phyloP scores from a whole-genome alignment of 1,284 basidiomycete species.

The Ganoderma sp. region DNA sequence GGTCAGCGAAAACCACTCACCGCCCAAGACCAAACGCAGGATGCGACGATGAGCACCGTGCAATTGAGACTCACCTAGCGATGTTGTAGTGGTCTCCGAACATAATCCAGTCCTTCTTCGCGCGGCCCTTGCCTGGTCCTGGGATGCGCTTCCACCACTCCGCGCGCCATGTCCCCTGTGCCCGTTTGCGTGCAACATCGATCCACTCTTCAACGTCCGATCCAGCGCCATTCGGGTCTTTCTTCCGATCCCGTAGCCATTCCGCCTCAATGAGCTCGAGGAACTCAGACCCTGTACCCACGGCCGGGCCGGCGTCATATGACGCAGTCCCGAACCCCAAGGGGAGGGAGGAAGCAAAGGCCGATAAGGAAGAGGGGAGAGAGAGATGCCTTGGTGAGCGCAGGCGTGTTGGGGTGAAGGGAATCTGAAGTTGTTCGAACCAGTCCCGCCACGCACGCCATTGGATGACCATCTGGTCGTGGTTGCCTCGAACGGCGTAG shows the following conservation, averaged over 20 bases:
- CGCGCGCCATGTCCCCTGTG: slow-evolving; percentile 43
- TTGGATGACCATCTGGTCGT: slow-evolving; percentile 87
- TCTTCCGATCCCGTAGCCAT: slow-evolving; percentile 45
- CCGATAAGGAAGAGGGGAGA: slow-evolving; percentile 17
- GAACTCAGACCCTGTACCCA: slow-evolving; percentile 57
- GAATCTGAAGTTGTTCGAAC: slow-evolving; percentile 46
- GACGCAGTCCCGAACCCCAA: slow-evolving; percentile 14
- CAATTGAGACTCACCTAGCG: slow-evolving; percentile 53
- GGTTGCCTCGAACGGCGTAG: slow-evolving; percentile 85
- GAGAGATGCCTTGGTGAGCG: slow-evolving; percentile 17
- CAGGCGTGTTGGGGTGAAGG: slow-evolving; percentile 26
- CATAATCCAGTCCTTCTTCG: slow-evolving; percentile 72
- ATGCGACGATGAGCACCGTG: not conserved
- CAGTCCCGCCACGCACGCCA: slow-evolving; percentile 86
- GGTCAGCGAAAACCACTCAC: slow-evolving; percentile 6
- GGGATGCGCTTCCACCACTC: slow-evolving; percentile 55
- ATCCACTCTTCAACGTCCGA: slow-evolving; percentile 52
- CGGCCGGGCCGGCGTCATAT: slow-evolving; percentile 38
- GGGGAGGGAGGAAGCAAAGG: slow-evolving; percentile 15
- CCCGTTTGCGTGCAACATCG: slow-evolving; percentile 44
- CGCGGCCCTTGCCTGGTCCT: slow-evolving; percentile 42
- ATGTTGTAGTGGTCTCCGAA: slow-evolving; percentile 78
- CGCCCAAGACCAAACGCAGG: not conserved
- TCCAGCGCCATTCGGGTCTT: slow-evolving; percentile 38
- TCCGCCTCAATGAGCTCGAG: slow-evolving; percentile 51